phyloP scores from a whole-genome alignment of 2,329 filamentous ascomycete genomes.

The Eutypella sp. region DNA sequence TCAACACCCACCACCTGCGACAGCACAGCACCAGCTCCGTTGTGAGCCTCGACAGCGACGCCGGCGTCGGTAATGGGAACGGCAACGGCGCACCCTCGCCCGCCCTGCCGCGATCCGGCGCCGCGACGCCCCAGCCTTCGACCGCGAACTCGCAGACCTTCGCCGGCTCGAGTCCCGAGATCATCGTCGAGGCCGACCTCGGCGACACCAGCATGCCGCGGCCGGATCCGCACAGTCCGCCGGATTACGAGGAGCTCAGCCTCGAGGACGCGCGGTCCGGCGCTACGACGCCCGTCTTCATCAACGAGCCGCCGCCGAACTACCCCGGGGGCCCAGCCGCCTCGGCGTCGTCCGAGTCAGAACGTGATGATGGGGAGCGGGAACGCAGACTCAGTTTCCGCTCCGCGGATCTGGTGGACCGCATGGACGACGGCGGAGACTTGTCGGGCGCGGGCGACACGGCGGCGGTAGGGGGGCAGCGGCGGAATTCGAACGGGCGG shows the following conservation, averaged over 20 bases:
- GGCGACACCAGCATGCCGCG: slow-evolving; percentile 41
- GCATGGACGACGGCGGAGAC: slow-evolving; percentile 19
- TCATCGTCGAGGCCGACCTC: slow-evolving; percentile 45
- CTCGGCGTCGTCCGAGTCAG: too few species aligned
- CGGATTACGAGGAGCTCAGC: slow-evolving; percentile 49
- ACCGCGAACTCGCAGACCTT: slow-evolving; percentile 28
- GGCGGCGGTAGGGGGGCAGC: too few species aligned
- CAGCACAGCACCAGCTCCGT: slow-evolving; percentile 49
- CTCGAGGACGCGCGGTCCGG: slow-evolving; percentile 35
- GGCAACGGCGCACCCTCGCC: slow-evolving; percentile 38
- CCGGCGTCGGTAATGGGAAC: slow-evolving; percentile 37
- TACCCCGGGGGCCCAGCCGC: too few species aligned
- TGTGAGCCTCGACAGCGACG: slow-evolving; percentile 47
- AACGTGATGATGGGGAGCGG: too few species aligned
- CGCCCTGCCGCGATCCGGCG: slow-evolving; percentile 35
- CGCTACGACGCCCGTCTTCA: slow-evolving; percentile 33
- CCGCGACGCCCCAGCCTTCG: slow-evolving; percentile 35
- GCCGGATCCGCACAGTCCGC: slow-evolving; percentile 36
- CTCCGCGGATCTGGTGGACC: slow-evolving; percentile 20
- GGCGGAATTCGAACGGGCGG: too few species aligned
- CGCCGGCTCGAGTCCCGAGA: slow-evolving; percentile 48
- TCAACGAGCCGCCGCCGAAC: slow-evolving; percentile 45
- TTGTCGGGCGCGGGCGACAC: slow-evolving; percentile 9
- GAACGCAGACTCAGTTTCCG: slow-evolving; percentile 30
- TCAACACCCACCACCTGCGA: slow-evolving; percentile 34